These are phyloP conservation scores for Colletotrichum cuscutae DNA, from an alignment of 2,329 filamentous ascomycete species.

Conservation along the genomic window DNA sequence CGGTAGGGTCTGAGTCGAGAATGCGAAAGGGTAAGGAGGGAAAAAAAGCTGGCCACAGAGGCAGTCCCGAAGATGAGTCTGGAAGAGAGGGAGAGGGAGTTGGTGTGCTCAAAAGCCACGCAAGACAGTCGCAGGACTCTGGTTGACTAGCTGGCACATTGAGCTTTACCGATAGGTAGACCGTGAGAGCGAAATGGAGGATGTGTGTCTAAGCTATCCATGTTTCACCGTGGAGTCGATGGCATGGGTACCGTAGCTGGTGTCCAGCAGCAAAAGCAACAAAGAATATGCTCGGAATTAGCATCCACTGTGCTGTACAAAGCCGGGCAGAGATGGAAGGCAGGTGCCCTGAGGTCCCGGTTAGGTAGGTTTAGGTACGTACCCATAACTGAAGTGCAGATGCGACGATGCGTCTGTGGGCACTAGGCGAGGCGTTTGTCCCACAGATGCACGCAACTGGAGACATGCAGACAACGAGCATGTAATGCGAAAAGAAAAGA, in stretches of 20 bases:
- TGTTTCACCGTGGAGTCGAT: conserved; percentile 29
- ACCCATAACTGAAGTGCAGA: not conserved
- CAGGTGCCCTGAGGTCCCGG: not conserved
- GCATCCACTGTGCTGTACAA: not conserved
- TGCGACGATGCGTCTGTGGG: conserved; percentile 9
- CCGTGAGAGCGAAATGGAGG: not conserved
- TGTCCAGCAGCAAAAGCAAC: conserved; percentile 28
- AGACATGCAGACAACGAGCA: conserved; percentile 14
- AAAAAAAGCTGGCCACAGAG: not conserved
- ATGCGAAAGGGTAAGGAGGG: not conserved
- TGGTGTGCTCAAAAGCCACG: not conserved
- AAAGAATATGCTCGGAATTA: conserved; percentile 8
- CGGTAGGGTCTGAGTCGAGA: not conserved
- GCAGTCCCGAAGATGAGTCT: not conserved
- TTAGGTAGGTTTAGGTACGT: not conserved
- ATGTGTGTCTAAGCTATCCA: conserved; percentile 26
- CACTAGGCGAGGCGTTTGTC: conserved; percentile 10
- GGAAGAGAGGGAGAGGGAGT: not conserved
- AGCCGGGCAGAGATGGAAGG: not conserved
- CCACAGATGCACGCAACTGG: conserved; percentile 13
- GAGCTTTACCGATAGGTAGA: not conserved
- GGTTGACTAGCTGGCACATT: not conserved
- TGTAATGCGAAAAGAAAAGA: conserved; percentile 6
- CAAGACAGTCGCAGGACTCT: not conserved
- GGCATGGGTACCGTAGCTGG: conserved; percentile 18